Evolutionary conservation across 768 basidiomycete genomes (phyloP), one percentile per base, ranked within the genome.

Genomic region (Pleurotus ostreatus): DNA sequence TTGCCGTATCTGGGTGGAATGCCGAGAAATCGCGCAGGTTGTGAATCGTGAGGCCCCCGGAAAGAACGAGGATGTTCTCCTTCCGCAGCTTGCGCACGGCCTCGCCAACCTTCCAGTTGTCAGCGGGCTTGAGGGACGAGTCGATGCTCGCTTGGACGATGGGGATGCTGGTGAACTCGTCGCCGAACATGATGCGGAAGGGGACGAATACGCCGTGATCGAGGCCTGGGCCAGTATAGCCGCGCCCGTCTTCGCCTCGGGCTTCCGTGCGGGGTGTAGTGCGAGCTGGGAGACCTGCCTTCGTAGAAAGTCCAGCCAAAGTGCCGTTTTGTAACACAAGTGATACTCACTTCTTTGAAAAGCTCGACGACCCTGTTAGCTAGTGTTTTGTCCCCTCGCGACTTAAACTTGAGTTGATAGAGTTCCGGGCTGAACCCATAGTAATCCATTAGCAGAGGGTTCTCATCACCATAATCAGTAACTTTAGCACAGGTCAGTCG

Each of bases 171-270:
- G 65, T 75, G 56, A 84, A 79, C 46, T 78, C 77, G 46, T 84
- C 79, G 5, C 86, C 86, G 62, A 92, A 91, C 89, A 92, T 92
- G 57, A 86, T 65, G 45, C 77, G 74, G 75, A 92, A 89, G 2
- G 90, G 90, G 11, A 92, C 74, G 65, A 91, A 92, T 45, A 91
- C 88, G 20, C 89, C 90, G 62, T 90, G 88, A 63, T 90, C 88
- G 0, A 90, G 69, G 5, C 88, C 89, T 0, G 86, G 80, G 0
- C 84, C 86, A 46, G 62, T 46, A 63, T 81, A 84, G 0, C 86
- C 85, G 16, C 86, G 71, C 8, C 88, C 89, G 60, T 90, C 88
- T 55, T 66, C 61, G 2, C 88, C 88, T 12, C 88, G 80, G 16
- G 74, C 47, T 65, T 91, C 88, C 0, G 65, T 60, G 48, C 68